phyloP scores from a whole-genome alignment of 805 yeast genomes.

The Candida hispaniensis region DNA sequence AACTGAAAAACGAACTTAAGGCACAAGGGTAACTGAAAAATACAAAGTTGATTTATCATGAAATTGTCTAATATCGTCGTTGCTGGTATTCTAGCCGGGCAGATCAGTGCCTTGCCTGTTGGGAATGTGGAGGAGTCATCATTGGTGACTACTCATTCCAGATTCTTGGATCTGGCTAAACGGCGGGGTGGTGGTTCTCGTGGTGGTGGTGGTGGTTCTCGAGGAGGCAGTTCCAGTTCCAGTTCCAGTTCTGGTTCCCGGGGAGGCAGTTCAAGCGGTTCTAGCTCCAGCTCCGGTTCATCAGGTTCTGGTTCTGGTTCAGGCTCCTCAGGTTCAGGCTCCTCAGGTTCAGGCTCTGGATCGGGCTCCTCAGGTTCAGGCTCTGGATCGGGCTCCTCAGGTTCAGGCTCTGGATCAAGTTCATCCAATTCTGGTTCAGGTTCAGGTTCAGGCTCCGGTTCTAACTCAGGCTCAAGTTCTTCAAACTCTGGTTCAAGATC shows the following conservation, averaged over 20 bases:
- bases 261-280: conserved; percentile 5
- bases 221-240: not conserved
- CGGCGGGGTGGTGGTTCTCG: conserved; percentile 13
- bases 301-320: conserved; percentile 5
- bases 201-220: conserved; percentile 5
- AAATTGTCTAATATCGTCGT: too few relatives aligned
- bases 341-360: conserved; percentile 4
- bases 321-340: conserved; percentile 5
- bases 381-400: conserved; percentile 10
- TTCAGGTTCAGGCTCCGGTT: conserved; percentile 2
- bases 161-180: conserved; percentile 9
- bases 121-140: too few relatives aligned
- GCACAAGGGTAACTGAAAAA: too few relatives aligned
- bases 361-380: conserved; percentile 1
- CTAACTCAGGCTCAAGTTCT: conserved; percentile 9
- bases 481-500: conserved; percentile 4
- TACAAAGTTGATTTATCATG: too few relatives aligned
- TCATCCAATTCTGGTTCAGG: conserved; percentile 3
- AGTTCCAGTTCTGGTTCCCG: conserved; percentile 1
- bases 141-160: too few relatives aligned
- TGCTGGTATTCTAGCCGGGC: too few relatives aligned
- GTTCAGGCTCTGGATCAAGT: conserved; percentile 4
- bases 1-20: too few relatives aligned
- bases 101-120: too few relatives aligned
- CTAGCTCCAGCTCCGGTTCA: not conserved